Base-by-base conservation (phyloP, 1,284 basidiomycete genomes). In the Rhodotorula glutinis region DNA sequence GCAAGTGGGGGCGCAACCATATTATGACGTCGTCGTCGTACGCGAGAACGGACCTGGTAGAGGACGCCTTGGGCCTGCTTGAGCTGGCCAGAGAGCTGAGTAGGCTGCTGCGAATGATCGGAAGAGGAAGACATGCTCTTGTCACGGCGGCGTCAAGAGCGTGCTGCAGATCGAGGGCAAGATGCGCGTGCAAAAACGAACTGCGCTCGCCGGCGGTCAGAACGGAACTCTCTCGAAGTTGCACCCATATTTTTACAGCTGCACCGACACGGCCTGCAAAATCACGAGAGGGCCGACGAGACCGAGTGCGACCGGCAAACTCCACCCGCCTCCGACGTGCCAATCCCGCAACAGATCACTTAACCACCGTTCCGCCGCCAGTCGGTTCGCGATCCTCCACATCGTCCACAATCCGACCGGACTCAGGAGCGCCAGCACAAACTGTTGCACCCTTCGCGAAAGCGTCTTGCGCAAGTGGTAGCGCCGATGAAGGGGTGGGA, bases 251-350 rank as follows among this genome's bases (percentile, higher is more conserved):
- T n/a, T n/a, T 16, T 60, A 60, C 29, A 65, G 33, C 40, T 57
- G 40, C 17, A 51, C 63, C 23, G 61, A 59, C 21, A 61, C 51
- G 1, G 65, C 64, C 23, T 54, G 46, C 56, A 67, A 47, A 43
- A 71, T 60, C 61, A 75, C 75, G 2, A 80, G 53, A 19, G 80
- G 78, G 21, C 77, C 63, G 63, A 75, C 77, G 3, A 77, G 63
- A 1, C 67, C 75, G 41, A 77, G 74, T 11, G 77, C 57, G 2
- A 76, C 75, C 0, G 76, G 74, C 74, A 77, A 75, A 11, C 76
- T 75, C 59, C 78, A 69, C 64, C 79, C 79, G 3, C 79, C 79
- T 5, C 77, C 67, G 62, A 73, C 61, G 60, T 73, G 67, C 76
- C 78, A 80, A 65, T 79, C 78, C 27, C 51, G 62, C 40, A 73